These are phyloP conservation scores for Bathelium albidoporum DNA, from an alignment of 495 filamentous ascomycete genomes.

Conservation along the genomic window DNA sequence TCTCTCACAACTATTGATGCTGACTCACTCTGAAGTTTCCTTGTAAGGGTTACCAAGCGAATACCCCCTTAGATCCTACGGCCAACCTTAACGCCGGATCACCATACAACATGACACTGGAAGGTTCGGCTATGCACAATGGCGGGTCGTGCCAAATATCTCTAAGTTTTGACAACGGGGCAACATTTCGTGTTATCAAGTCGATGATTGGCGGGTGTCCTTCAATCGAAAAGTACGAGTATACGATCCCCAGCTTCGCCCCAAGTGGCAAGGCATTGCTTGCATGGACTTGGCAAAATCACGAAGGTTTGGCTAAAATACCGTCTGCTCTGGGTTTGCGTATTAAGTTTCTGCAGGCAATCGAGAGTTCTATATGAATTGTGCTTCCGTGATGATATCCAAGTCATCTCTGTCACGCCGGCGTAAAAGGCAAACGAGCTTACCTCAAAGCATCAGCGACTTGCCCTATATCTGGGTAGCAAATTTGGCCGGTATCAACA, in stretches of 20 bases:
- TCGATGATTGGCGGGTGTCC: conserved; percentile 56
- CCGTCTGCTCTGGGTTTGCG: background rate
- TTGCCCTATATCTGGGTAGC: conserved; percentile 52
- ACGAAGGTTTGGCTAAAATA: conserved; percentile 11
- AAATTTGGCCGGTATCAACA: conserved; percentile 39
- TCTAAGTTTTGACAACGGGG: conserved; percentile 52
- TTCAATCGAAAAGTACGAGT: conserved; percentile 40
- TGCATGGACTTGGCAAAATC: conserved; percentile 46
- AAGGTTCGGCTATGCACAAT: conserved; percentile 47
- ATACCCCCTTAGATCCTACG: conserved; percentile 37
- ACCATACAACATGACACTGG: conserved; percentile 47
- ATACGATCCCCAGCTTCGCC: conserved; percentile 53
- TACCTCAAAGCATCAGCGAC: conserved; percentile 34
- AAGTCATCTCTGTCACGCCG: conserved; percentile 24
- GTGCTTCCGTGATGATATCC: conserved; percentile 45
- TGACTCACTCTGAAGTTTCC: conserved; percentile 33
- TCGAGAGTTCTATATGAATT: conserved; percentile 62
- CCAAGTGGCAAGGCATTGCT: conserved; percentile 50
- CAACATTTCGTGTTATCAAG: conserved; percentile 54
- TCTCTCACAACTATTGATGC: background rate
- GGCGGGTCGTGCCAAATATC: conserved; percentile 58
- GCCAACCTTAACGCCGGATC: conserved; percentile 46
- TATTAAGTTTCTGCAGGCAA: conserved; percentile 43
- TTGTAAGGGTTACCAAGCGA: conserved; percentile 57
- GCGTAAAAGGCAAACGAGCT: conserved; percentile 5